Percentiles rank a stretch among this genome's conserved stretches.
These are phyloP conservation scores for Fusarium sp. DNA, from an alignment of 2,329 filamentous ascomycete species.

Conservation along the genomic window DNA sequence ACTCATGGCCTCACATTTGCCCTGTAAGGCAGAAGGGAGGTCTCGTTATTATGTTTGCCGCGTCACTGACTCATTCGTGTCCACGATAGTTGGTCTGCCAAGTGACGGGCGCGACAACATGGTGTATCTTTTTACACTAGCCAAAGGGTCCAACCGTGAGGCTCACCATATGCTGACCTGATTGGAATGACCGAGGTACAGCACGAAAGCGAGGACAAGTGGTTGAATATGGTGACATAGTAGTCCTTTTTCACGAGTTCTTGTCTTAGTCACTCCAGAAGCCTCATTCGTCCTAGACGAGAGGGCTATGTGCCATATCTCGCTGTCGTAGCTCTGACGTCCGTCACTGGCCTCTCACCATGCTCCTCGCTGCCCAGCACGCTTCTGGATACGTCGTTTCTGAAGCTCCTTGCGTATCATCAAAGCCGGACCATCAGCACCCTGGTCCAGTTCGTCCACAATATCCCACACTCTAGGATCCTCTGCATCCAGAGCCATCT, in stretches of 20 bases:
- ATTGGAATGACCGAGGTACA: background rate
- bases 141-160: background rate
- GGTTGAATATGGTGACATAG: background rate
- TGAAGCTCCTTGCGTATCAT: conserved; percentile 45
- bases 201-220: background rate
- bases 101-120: background rate
- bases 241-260: background rate
- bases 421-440: conserved; percentile 32
- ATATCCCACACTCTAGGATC: conserved; percentile 51
- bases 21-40: background rate
- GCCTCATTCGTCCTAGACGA: background rate
- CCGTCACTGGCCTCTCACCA: background rate
- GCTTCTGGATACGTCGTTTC: conserved; percentile 40
- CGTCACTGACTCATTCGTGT: conserved; percentile 25
- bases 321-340: background rate
- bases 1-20: background rate
- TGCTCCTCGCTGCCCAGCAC: conserved; percentile 13
- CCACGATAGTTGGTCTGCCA: background rate
- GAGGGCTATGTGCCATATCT: background rate
- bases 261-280: background rate
- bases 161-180: conserved; percentile 11
- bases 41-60: background rate
- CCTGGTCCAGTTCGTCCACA: conserved; percentile 46
- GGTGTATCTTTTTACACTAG: conserved; percentile 4
- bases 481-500: conserved; percentile 45